Evolutionary conservation across 2,329 filamentous ascomycete species (phyloP).

Genomic region (Nigrospora oryzae): DNA sequence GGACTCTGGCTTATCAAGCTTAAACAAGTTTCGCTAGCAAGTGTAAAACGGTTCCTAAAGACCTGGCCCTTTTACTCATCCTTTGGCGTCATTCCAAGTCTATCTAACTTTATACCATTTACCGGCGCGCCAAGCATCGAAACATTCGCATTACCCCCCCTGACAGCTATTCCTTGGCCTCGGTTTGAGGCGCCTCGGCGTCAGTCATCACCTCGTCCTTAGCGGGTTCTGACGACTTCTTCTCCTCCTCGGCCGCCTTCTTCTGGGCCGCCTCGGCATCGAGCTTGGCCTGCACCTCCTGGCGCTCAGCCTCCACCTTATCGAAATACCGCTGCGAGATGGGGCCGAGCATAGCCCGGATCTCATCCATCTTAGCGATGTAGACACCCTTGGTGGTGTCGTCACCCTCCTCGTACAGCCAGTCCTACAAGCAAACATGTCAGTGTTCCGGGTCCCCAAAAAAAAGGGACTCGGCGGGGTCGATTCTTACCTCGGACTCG

Average conservation of each 20-base stretch:
- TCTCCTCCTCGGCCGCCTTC: constrained; percentile 51
- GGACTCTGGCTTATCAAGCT: no score
- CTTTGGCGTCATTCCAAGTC: constrained; percentile 3
- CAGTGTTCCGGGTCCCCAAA: no score
- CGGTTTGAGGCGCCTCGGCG: constrained; percentile 44
- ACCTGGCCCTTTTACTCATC: not conserved
- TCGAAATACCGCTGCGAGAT: constrained; percentile 94
- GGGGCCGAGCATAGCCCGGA: constrained; percentile 81
- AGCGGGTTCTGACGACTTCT: constrained; percentile 36
- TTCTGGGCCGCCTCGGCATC: constrained; percentile 74
- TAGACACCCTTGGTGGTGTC: constrained; percentile 92
- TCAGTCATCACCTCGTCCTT: constrained; percentile 59
- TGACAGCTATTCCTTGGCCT: constrained; percentile 19
- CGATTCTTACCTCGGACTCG: constrained; percentile 66
- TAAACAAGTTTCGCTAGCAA: no score
- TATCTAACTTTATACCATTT: constrained; percentile 6
- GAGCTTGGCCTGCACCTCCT: constrained; percentile 65
- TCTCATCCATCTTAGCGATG: constrained; percentile 90
- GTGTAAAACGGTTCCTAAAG: no score
- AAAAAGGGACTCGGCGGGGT: not conserved
- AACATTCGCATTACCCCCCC: not conserved
- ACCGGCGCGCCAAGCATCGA: constrained; percentile 3
- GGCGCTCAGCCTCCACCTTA: constrained; percentile 81
- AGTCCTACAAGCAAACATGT: constrained; percentile 56
- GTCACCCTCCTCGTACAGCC: constrained; percentile 96